Evolutionary conservation across 192 early-diverging fungal genomes (phyloP).

Genomic region (Coemansia umbellata): DNA sequence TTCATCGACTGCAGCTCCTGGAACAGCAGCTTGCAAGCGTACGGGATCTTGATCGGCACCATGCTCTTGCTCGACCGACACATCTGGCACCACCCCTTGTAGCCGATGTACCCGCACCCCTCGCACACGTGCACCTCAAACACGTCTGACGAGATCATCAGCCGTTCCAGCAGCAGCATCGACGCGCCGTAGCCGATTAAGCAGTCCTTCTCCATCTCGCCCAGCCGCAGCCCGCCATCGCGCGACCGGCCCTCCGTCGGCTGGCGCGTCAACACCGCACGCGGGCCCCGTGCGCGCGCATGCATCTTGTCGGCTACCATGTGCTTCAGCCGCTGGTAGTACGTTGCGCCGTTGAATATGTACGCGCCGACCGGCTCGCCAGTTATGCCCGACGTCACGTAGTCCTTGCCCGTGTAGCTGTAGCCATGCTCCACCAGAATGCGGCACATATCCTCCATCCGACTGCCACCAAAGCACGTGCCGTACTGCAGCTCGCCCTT

Average conservation of each 20-base stretch:
- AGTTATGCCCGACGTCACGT: conserved; percentile 84
- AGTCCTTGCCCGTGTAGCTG: conserved; percentile 97
- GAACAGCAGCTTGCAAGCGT: conserved; percentile 96
- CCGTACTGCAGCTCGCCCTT: conserved; percentile 92
- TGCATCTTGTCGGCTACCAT: conserved; percentile 99
- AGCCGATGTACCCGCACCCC: conserved; percentile 86
- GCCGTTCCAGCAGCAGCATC: conserved; percentile 87
- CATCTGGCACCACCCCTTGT: conserved; percentile 87
- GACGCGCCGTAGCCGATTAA: conserved; percentile 95
- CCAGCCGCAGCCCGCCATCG: conserved; percentile 94
- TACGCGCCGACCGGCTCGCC: conserved; percentile 91
- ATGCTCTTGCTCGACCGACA: conserved; percentile 83
- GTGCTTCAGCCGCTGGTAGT: conserved; percentile 98
- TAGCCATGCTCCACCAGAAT: conserved; percentile 91
- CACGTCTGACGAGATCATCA: conserved; percentile 89
- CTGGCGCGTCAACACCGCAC: conserved; percentile 87
- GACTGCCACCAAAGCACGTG: conserved; percentile 90
- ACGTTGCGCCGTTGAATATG: conserved; percentile 95
- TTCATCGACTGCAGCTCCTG: conserved; percentile 98
- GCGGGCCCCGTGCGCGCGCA: conserved; percentile 86
- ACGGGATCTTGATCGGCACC: conserved; percentile 91
- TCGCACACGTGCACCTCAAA: conserved; percentile 92
- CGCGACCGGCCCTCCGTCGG: conserved; percentile 96
- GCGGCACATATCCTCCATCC: conserved; percentile 93
- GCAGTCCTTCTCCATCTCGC: conserved; percentile 99